Conservation (phyloP, 2,329 filamentous ascomycete genomes). For the Xylariaceae sp. region DNA sequence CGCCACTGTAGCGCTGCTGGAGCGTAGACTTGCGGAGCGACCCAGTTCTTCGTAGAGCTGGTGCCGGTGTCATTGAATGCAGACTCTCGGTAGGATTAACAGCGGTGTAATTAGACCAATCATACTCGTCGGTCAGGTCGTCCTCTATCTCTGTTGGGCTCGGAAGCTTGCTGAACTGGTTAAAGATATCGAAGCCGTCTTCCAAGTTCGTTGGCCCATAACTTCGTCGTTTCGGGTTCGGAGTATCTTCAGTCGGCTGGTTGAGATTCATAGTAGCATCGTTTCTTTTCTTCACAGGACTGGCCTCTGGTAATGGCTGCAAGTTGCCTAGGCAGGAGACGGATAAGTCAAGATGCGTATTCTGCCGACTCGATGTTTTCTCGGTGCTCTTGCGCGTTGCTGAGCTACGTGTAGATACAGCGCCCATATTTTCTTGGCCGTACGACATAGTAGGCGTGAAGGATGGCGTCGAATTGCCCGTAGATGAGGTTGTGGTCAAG, state of each 20-base stretch:
- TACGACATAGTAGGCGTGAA: constrained; percentile 34
- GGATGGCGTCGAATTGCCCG: constrained; percentile 59
- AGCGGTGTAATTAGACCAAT: constrained; percentile 39
- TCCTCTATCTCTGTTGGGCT: constrained; percentile 48
- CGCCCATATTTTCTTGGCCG: constrained; percentile 41
- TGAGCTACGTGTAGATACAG: constrained; percentile 35
- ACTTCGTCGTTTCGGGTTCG: constrained; percentile 85
- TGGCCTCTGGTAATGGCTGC: constrained; percentile 54
- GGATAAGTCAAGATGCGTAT: constrained; percentile 52
- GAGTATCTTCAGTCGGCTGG: constrained; percentile 70
- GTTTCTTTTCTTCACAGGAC: constrained; percentile 87
- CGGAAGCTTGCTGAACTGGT: constrained; percentile 41
- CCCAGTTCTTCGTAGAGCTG: constrained; percentile 62
- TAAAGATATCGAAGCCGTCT: constrained; percentile 69
- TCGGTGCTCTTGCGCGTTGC: constrained; percentile 42
- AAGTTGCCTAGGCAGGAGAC: constrained; percentile 47
- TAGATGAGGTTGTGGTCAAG: constrained; percentile 63
- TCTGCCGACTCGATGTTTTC: constrained; percentile 45
- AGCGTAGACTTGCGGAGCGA: constrained; percentile 82
- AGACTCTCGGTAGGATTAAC: constrained; percentile 37
- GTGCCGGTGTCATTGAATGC: constrained; percentile 44
- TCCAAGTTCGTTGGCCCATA: constrained; percentile 65
- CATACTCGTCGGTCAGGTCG: constrained; percentile 47
- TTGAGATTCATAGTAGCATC: constrained; percentile 87
- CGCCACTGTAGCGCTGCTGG: constrained; percentile 67